A percentile compares a stretch with the other conserved stretches of the same genome.
These are phyloP conservation scores for Thalia dealbata DNA, from an alignment of 176 grass and related monocot species.

Conservation along the genomic window DNA sequence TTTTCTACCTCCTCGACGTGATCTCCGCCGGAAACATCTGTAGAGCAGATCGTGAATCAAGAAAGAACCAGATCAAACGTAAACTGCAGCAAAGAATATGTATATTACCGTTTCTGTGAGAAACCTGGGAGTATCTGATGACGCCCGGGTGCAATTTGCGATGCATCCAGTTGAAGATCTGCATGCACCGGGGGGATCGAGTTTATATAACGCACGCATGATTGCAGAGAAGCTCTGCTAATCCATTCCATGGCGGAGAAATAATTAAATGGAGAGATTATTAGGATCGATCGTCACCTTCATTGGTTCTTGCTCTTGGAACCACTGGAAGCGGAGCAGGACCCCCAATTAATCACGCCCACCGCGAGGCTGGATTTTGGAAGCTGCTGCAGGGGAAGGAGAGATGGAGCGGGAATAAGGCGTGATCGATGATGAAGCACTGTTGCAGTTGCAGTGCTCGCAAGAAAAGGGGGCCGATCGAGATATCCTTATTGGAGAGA, in stretches of 20 bases:
- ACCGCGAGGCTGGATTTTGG: not conserved
- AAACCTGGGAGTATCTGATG: slow-evolving; percentile 45
- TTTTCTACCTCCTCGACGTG: slow-evolving; percentile 8
- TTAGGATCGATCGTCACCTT: not conserved
- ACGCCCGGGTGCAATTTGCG: slow-evolving; percentile 47
- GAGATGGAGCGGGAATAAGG: too few relatives aligned
- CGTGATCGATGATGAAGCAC: too few relatives aligned
- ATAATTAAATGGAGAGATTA: not conserved
- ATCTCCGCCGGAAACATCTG: not conserved
- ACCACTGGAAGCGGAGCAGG: not conserved
- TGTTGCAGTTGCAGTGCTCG: too few relatives aligned
- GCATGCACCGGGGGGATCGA: too few relatives aligned
- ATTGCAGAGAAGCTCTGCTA: too few relatives aligned
- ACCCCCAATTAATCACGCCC: not conserved
- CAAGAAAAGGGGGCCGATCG: too few relatives aligned
- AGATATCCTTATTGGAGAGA: too few relatives aligned
- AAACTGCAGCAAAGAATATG: too few relatives aligned
- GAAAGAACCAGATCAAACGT: not conserved
- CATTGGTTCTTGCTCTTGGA: not conserved
- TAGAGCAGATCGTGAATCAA: not conserved
- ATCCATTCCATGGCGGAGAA: not conserved
- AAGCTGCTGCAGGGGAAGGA: too few relatives aligned
- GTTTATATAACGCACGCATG: not conserved
- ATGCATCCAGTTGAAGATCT: slow-evolving; percentile 82
- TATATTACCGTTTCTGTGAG: slow-evolving; percentile 33